Evolutionary conservation across 1,139 yeast species (phyloP), one percentile per base, ranked within the genome.

Genomic region (Hansenula lynferdii): DNA sequence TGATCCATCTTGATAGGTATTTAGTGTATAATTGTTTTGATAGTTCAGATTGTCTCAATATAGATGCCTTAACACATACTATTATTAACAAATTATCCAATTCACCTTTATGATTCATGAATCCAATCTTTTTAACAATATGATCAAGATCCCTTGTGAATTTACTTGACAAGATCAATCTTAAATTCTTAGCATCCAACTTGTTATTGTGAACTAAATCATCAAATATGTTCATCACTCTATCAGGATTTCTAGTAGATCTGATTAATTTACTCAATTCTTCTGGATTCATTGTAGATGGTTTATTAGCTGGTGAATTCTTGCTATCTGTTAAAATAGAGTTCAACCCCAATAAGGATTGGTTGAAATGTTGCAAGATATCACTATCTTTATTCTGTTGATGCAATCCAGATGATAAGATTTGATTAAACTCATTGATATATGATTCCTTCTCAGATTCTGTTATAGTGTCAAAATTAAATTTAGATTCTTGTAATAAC

Each of bases 261-360:
- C 27, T 17, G 4, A 45, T 12, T 1, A 36, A 18, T 4, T 43
- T 40, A 3, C 12, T 17, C 14, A 37, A 8, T 4, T 15, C 10
- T 19, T 28, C 21, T 8, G 14, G 23, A 19, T 22, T 31, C n/a
- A 16, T 19, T 9, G 7, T 15, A 12, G 23, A 22, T 4, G 14
- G 21, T 24, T 33, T 28, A n/a, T 14, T 15, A 9, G 18, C 23
- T 21, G 30, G 10, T 18, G 23, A 10, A n/a, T 17, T 23, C 3
- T 6, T 19, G 3, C 36, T n/a, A 4, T 28, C n/a, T 1, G 23
- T 14, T 22, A 42, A 35, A 1, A 42, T 6, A 9, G 35, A 30
- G 16, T 39, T 48, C 21, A 50, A 34, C 5, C 52, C 54, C 11
- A 38, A 18, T 20, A 50, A 19, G 8, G 54, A 50, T 31, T 48